A percentile compares a stretch with the other conserved stretches of the same genome.
Evolutionary conservation across 2,329 filamentous ascomycete species (phyloP).

Genomic region (Fusarium brevicatenulatum): DNA sequence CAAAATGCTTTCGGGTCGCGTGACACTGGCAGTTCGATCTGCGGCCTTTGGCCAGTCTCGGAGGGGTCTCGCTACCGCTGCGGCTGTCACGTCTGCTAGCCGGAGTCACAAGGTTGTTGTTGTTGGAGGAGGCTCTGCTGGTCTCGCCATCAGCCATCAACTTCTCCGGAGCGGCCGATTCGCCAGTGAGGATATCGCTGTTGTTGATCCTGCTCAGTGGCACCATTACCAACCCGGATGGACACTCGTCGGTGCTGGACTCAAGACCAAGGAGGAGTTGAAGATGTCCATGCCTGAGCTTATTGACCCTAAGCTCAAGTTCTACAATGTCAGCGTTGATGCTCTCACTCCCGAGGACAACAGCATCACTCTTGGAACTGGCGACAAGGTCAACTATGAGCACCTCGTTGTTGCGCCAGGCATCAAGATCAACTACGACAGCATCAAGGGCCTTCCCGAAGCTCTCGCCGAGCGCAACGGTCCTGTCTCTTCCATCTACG

Average conservation of each 20-base stretch:
- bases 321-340: constrained; percentile 65
- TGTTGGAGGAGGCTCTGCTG: constrained; percentile 73
- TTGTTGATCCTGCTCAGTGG: constrained; percentile 70
- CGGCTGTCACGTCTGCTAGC: constrained; percentile 27
- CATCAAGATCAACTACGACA: constrained; percentile 61
- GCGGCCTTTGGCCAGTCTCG: constrained; percentile 7
- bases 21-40: constrained; percentile 24
- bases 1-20: constrained; percentile 40
- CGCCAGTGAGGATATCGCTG: constrained; percentile 67
- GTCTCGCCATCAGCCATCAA: constrained; percentile 73
- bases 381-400: constrained; percentile 68
- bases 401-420: constrained; percentile 72
- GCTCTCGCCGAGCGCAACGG: constrained; percentile 60
- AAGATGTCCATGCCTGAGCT: constrained; percentile 60
- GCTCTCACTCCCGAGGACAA: constrained; percentile 67
- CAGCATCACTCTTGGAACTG: constrained; percentile 63
- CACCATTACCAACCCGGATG: constrained; percentile 77
- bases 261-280: constrained; percentile 70
- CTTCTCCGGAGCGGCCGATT: constrained; percentile 69
- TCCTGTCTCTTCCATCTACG: constrained; percentile 66
- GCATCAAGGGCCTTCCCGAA: constrained; percentile 66
- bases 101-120: constrained; percentile 71
- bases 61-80: constrained; percentile 24
- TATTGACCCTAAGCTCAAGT: constrained; percentile 68
- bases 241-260: constrained; percentile 74